Percentiles rank a stretch among this genome's conserved stretches.
These are phyloP conservation scores for Neodidymelliopsis sp. DNA, from an alignment of 2,329 filamentous ascomycete species.

Conservation along the genomic window DNA sequence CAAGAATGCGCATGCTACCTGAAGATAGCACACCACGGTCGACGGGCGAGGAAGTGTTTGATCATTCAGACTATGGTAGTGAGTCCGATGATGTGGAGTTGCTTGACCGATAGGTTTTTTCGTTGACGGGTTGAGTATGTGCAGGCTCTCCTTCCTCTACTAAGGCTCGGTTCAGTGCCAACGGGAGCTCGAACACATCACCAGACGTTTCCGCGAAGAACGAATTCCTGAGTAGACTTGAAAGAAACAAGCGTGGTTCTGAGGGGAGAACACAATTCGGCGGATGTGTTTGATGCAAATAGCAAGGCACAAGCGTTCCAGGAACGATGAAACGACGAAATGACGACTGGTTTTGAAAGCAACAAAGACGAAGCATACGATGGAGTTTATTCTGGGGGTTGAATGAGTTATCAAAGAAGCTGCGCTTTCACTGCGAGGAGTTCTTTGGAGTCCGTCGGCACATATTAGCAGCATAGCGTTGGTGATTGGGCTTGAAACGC, in stretches of 20 bases:
- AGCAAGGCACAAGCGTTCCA: no score
- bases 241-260: no score
- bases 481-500: slow-evolving; percentile 8
- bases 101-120: slow-evolving; percentile 22
- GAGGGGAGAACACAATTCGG: no score
- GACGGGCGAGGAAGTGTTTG: slow-evolving; percentile 37
- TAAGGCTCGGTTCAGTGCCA: background rate
- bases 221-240: background rate
- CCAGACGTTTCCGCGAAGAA: background rate
- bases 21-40: slow-evolving; percentile 43
- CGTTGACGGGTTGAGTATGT: slow-evolving; percentile 3
- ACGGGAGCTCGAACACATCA: no score
- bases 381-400: background rate
- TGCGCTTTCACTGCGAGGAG: no score
- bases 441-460: background rate
- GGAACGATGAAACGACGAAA: background rate
- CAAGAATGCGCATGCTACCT: slow-evolving; percentile 33
- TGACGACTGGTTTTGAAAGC: background rate
- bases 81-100: slow-evolving; percentile 46
- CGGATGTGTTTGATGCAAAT: no score
- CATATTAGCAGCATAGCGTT: slow-evolving; percentile 21
- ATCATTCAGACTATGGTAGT: slow-evolving; percentile 49
- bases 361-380: background rate
- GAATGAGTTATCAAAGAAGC: background rate
- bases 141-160: background rate